Evolutionary conservation across 805 yeast species (phyloP).

Genomic region (Hanseniaspora mollemarum): DNA sequence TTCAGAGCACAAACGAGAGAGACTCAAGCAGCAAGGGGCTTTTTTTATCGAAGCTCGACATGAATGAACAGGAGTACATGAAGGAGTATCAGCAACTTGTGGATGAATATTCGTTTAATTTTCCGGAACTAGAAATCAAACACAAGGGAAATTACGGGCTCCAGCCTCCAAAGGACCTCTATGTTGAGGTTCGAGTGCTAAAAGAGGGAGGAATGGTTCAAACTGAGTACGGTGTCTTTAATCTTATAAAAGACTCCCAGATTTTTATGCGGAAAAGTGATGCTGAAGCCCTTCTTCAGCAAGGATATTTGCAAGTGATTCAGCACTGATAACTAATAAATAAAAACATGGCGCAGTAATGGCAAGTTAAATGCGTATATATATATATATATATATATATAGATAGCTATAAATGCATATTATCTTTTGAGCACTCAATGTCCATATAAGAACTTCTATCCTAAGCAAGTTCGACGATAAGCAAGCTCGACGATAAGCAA

Average conservation of each 20-base stretch:
- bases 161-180: conserved; percentile 82
- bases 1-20: conserved; percentile 18
- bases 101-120: conserved; percentile 50
- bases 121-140: conserved; percentile 73
- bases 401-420: too few species aligned
- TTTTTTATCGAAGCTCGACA: conserved; percentile 47
- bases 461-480: neutral
- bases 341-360: neutral
- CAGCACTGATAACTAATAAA: conserved; percentile 21
- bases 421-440: too few species aligned
- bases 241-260: conserved; percentile 83
- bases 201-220: conserved; percentile 95
- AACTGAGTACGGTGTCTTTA: conserved; percentile 93
- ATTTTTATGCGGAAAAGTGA: conserved; percentile 89
- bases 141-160: conserved; percentile 45
- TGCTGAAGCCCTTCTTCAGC: conserved; percentile 86
- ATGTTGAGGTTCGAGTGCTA: conserved; percentile 84
- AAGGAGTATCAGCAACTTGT: conserved; percentile 55
- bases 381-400: too few species aligned
- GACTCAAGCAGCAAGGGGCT: conserved; percentile 15
- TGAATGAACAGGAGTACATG: conserved; percentile 68
- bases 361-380: neutral
- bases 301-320: conserved; percentile 77
- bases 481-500: too few species aligned
- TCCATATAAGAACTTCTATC: neutral